Conservation (phyloP, 129 eudicot species). For the Centella asiatica region DNA sequence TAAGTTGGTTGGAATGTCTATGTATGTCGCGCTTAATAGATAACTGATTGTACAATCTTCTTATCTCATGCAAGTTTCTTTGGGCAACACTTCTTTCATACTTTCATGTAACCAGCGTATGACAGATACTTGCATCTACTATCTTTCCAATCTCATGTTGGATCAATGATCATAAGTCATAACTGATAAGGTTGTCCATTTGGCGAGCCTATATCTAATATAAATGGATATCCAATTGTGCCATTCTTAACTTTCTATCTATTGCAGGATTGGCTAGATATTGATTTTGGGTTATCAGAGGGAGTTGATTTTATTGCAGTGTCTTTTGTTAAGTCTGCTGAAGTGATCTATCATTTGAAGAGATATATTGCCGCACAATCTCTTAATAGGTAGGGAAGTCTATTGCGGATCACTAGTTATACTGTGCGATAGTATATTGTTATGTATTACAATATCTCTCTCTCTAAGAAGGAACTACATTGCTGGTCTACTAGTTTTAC, state of each 20-base stretch:
- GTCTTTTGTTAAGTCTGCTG: conserved; percentile 95
- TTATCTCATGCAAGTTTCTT: not conserved
- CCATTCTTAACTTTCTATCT: conserved; percentile 7
- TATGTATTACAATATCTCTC: not conserved
- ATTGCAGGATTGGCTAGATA: conserved; percentile 94
- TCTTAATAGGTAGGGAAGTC: conserved; percentile 63
- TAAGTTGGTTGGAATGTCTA: conserved; percentile 7
- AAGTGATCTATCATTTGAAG: conserved; percentile 80
- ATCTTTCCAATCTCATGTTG: too few species aligned
- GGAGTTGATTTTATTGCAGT: conserved; percentile 97
- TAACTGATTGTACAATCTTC: not conserved
- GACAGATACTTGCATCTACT: too few species aligned
- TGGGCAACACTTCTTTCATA: too few species aligned
- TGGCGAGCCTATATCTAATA: not conserved
- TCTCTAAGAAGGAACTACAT: too few species aligned
- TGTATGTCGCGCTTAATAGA: not conserved
- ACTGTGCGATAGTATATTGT: not conserved
- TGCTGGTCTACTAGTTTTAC: too few species aligned
- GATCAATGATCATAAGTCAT: too few species aligned
- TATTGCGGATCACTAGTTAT: conserved; percentile 1
- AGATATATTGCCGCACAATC: conserved; percentile 87
- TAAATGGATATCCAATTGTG: not conserved
- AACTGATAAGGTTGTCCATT: too few species aligned
- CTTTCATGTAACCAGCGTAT: too few species aligned
- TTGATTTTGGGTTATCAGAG: conserved; percentile 94